A percentile compares a stretch with the other conserved stretches of the same genome.
phyloP scores from a whole-genome alignment of 345 rosid species.

The Lumnitzera littorea region DNA sequence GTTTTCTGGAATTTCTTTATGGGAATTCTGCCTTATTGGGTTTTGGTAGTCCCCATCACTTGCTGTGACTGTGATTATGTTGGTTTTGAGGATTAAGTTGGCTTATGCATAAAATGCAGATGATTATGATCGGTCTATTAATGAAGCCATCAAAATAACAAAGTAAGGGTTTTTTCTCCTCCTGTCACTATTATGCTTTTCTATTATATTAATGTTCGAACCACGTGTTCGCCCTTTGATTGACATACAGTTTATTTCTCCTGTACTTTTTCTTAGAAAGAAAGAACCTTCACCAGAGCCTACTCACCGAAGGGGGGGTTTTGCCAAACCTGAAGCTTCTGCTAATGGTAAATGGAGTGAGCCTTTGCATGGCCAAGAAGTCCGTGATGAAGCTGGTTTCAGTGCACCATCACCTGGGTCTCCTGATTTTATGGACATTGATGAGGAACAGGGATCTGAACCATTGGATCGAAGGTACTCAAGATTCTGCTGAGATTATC shows the following conservation, averaged over 20 bases:
- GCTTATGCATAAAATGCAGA: constrained; percentile 43
- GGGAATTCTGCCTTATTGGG: not conserved
- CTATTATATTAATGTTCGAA: not conserved
- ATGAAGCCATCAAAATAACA: constrained; percentile 93
- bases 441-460: constrained; percentile 47
- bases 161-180: constrained; percentile 41
- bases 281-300: constrained; percentile 86
- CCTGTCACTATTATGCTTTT: not conserved
- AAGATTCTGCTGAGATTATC: constrained; percentile 2
- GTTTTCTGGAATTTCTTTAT: too few relatives aligned
- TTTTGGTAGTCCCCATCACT: not conserved
- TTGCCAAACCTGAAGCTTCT: constrained; percentile 56
- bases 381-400: constrained; percentile 36
- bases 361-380: constrained; percentile 21
- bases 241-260: too few relatives aligned
- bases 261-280: constrained; percentile 36
- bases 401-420: constrained; percentile 47
- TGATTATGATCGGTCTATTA: constrained; percentile 97
- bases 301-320: constrained; percentile 53
- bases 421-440: constrained; percentile 60
- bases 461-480: constrained; percentile 68
- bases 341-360: constrained; percentile 60
- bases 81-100: not conserved
- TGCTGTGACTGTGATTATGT: not conserved
- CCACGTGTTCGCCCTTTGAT: not conserved